Evolutionary conservation across 192 early-diverging fungal species (phyloP).

Genomic region (Podila epigama): DNA sequence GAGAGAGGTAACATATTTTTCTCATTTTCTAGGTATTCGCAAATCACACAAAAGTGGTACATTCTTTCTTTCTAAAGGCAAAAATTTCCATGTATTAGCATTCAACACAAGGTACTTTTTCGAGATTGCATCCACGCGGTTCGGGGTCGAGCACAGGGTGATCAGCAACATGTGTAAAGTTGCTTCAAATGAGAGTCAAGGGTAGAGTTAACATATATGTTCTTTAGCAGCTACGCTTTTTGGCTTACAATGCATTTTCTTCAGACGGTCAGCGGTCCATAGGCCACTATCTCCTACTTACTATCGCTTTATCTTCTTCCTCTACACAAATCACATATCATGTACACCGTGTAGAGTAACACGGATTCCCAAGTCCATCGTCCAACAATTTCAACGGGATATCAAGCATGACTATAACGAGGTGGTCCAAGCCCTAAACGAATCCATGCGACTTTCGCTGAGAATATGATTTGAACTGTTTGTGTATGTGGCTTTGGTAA

Average conservation of each 20-base stretch:
- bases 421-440: conserved; percentile 30
- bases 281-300: background rate
- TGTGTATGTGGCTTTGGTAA: conserved; percentile 18
- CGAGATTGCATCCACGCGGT: conserved; percentile 36
- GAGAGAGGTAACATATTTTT: conserved; percentile 12
- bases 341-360: conserved; percentile 4
- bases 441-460: conserved; percentile 22
- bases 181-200: conserved; percentile 9
- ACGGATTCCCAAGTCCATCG: background rate
- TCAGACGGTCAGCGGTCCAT: too few species aligned
- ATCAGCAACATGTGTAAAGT: conserved; percentile 31
- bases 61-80: background rate
- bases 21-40: background rate
- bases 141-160: conserved; percentile 32
- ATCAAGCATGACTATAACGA: conserved; percentile 4
- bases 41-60: too few species aligned
- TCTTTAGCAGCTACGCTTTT: too few species aligned
- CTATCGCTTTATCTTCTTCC: background rate
- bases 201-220: conserved; percentile 1
- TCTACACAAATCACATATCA: background rate
- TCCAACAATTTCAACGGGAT: conserved; percentile 2
- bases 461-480: conserved; percentile 3
- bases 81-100: conserved; percentile 2
- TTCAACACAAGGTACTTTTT: conserved; percentile 31
- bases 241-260: too few species aligned